Evolutionary conservation across 2,329 filamentous ascomycete genomes (phyloP).

Genomic region (Trichoderma oligosporum): DNA sequence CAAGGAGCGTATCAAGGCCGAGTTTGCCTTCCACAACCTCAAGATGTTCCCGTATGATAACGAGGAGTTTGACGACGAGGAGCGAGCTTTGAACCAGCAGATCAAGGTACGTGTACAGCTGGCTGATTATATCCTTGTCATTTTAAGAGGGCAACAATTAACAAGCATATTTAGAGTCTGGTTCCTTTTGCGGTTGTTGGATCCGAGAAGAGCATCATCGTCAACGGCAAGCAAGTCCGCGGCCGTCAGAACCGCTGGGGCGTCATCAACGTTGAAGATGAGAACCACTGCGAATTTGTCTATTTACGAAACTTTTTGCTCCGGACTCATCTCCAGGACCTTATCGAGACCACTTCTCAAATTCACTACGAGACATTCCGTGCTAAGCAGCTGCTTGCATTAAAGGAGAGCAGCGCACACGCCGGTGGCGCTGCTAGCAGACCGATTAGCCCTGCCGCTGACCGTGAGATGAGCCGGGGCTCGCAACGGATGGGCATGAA

Average conservation of each 20-base stretch:
- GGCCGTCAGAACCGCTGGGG: constrained; percentile 99
- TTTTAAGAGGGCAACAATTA: background rate
- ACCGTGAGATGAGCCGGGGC: constrained; percentile 92
- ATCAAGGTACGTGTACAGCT: constrained; percentile 75
- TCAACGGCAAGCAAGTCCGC: constrained; percentile 95
- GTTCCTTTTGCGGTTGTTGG: constrained; percentile 97
- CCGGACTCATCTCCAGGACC: constrained; percentile 94
- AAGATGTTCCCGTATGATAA: constrained; percentile 99
- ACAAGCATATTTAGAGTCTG: constrained; percentile 61
- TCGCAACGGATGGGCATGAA: constrained; percentile 99
- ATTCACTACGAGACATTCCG: constrained; percentile 99
- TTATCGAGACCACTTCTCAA: constrained; percentile 98
- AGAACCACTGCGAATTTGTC: constrained; percentile 99
- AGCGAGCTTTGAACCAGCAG: constrained; percentile 85
- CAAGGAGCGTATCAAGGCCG: constrained; percentile 99
- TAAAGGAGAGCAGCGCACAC: constrained; percentile 96
- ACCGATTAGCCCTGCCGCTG: constrained; percentile 92
- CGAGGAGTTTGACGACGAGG: constrained; percentile 96
- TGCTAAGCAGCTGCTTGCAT: constrained; percentile 93
- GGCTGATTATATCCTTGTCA: background rate
- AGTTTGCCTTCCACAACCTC: constrained; percentile 99
- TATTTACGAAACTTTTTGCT: constrained; percentile 98
- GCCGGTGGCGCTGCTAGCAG: constrained; percentile 69
- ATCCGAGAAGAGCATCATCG: constrained; percentile 95
- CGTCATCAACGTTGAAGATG: constrained; percentile 98